Evolutionary conservation across 768 basidiomycete genomes (phyloP).

Genomic region (Psilocybe cubensis): DNA sequence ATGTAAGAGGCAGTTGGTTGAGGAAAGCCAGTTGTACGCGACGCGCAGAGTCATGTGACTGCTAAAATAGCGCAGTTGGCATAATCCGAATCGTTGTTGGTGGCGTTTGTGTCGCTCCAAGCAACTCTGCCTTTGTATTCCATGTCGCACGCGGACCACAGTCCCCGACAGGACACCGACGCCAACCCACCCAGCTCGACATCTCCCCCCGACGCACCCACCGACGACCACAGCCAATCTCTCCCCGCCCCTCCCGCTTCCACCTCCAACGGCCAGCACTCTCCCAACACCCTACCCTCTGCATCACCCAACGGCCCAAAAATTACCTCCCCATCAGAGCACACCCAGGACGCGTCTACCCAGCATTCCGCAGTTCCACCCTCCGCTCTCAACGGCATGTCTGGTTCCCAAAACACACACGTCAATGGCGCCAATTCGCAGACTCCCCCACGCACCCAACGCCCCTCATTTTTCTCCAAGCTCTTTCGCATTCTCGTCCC

Average conservation of each 20-base stretch:
- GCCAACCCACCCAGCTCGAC: background rate
- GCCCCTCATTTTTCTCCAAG: slow-evolving; percentile 61
- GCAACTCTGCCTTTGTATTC: background rate
- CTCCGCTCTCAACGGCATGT: slow-evolving; percentile 13
- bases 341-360: slow-evolving; percentile 24
- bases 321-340: slow-evolving; percentile 17
- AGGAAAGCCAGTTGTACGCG: slow-evolving; percentile 26
- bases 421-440: slow-evolving; percentile 15
- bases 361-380: slow-evolving; percentile 20
- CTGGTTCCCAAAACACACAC: slow-evolving; percentile 17
- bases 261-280: slow-evolving; percentile 15
- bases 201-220: background rate
- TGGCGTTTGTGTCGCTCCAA: background rate
- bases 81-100: background rate
- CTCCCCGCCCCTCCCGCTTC: slow-evolving; percentile 2
- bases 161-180: background rate
- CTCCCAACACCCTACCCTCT: slow-evolving; percentile 15
- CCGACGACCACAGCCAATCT: slow-evolving; percentile 2
- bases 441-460: slow-evolving; percentile 24
- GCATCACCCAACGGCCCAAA: slow-evolving; percentile 23
- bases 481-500: slow-evolving; percentile 67
- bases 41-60: slow-evolving; percentile 1
- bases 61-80: background rate
- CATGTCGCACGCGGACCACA: slow-evolving; percentile 14
- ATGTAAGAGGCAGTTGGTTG: slow-evolving; percentile 21